Evolutionary conservation across 352 stramenopile species (phyloP).

Genomic region (Phytopythium ostracodes): DNA sequence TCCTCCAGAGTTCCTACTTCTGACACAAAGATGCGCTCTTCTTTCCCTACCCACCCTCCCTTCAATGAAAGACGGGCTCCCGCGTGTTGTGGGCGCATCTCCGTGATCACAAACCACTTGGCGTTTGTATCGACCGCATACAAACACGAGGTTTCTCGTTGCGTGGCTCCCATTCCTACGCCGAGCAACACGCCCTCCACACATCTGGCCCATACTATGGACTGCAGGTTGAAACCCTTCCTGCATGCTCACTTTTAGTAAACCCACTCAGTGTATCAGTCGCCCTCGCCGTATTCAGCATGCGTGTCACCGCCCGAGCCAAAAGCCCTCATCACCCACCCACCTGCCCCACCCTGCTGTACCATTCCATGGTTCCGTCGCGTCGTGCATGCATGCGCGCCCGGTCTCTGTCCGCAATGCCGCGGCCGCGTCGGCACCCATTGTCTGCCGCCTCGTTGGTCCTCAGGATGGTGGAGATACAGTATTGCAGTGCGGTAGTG

Average conservation of each 20-base stretch:
- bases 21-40: neutral
- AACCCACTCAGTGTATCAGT: neutral
- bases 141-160: constrained; percentile 2
- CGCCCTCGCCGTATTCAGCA: neutral
- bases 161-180: neutral
- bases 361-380: too few species aligned
- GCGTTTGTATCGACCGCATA: neutral
- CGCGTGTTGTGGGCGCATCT: neutral
- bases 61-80: neutral
- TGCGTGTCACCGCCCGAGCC: neutral
- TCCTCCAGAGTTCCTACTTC: neutral
- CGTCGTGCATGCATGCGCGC: neutral
- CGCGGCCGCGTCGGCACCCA: neutral
- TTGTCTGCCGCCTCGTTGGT: constrained; percentile 2
- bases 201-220: neutral
- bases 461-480: too few species aligned
- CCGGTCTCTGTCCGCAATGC: constrained; percentile 4
- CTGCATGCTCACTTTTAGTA: neutral
- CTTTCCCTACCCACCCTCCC: neutral
- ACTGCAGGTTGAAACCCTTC: too few species aligned
- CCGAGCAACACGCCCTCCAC: neutral
- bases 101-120: neutral
- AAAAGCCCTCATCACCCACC: neutral
- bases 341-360: too few species aligned
- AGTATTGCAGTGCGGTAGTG: too few species aligned